Base-by-base conservation (phyloP, 495 filamentous ascomycete species). In the Achaetomiella virescens region DNA sequence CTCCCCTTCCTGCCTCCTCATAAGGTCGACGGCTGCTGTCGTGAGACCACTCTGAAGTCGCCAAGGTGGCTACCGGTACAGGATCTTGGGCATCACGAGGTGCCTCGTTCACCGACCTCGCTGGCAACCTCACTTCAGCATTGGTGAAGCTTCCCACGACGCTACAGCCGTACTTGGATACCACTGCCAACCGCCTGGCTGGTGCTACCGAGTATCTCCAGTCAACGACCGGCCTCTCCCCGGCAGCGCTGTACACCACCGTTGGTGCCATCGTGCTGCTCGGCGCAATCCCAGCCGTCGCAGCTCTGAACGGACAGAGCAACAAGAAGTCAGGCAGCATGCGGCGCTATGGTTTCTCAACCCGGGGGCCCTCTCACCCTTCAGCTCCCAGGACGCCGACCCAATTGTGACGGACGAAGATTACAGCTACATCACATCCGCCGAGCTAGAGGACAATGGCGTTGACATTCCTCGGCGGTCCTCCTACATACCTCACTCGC, bases 341-440 rank as follows among this genome's bases (percentile, higher is more conserved):
- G 85, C 81, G 77, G 55, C 83, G 85, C 71, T 81, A 81, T 68
- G 79, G 78, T 60, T 83, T 80, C 67, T 68, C 79, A 40, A 51
- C 57, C 37, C 71, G 80, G 80, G 78, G 55, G 75, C 72, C 54
- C 67, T 83, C 50, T 81, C 81, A 46, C 78, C 81, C 31, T 81
- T 77, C 71, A 70, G 69, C 63, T 79, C 82, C 57, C 68, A 66
- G 12, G 68, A 67, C 17, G 69, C 66, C 52, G 66, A 72, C 18
- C 83, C 84, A 9, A 73, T 84, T 57, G 84, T 93, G 58, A 85
- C 79, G 66, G 88, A 91, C 48, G 80, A 79, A 11, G 87, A 92
- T 64, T 95, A 84, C 70, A 83, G 80, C 62, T 95, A 96, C 72
- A 87, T 93, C 67, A 86, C 84, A 10, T 80, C 82, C 9, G 83